Evolutionary conservation across 345 rosid species (phyloP).

Genomic region (Combretum micranthum): DNA sequence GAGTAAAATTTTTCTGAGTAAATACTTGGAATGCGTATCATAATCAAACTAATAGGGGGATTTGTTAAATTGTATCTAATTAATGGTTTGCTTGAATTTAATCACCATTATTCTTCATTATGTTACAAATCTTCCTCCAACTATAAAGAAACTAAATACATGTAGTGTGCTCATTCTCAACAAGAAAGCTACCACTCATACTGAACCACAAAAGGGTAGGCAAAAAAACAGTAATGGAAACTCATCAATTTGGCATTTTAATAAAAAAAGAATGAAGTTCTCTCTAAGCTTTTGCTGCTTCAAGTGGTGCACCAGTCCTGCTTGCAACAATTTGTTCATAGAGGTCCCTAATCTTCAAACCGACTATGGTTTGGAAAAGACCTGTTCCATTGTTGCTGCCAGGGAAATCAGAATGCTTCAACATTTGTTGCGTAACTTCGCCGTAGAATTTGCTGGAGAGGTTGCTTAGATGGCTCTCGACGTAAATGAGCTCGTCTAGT

Average conservation of each 20-base stretch:
- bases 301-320: constrained; percentile 46
- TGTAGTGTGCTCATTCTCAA: background rate
- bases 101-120: constrained; percentile 5
- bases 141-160: background rate
- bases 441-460: constrained; percentile 94
- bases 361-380: constrained; percentile 86
- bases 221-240: background rate
- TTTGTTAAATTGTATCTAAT: no score
- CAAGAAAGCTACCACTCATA: no score
- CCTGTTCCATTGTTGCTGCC: constrained; percentile 99
- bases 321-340: constrained; percentile 61
- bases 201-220: background rate
- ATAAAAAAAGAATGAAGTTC: background rate
- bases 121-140: constrained; percentile 9
- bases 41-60: no score
- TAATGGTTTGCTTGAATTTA: no score
- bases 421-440: constrained; percentile 95
- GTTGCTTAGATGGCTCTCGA: constrained; percentile 95
- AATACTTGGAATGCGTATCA: no score
- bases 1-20: no score
- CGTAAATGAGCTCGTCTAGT: constrained; percentile 87
- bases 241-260: background rate
- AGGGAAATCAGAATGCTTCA: constrained; percentile 92
- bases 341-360: constrained; percentile 92
- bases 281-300: constrained; percentile 55